phyloP scores from a whole-genome alignment of 129 eudicot genomes.

The Erigeron canadensis region DNA sequence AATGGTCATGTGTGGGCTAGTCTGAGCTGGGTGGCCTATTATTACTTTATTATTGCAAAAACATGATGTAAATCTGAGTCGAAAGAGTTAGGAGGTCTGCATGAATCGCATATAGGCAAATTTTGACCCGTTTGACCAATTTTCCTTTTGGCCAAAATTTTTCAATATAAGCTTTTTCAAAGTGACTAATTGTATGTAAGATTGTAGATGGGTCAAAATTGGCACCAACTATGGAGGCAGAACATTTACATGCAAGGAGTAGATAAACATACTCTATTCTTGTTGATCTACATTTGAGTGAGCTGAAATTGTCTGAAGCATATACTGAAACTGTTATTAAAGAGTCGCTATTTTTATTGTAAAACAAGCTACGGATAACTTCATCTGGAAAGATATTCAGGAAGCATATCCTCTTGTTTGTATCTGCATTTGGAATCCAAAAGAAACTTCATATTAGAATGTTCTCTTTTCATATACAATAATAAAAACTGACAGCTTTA shows the following conservation, averaged over 20 bases:
- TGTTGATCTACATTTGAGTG: constrained; percentile 87
- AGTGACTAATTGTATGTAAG: too few species aligned
- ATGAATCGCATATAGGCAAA: too few species aligned
- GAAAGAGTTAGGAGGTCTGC: too few species aligned
- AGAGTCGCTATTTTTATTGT: constrained; percentile 78
- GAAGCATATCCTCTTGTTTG: constrained; percentile 73
- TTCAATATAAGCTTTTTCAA: too few species aligned
- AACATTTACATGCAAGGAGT: constrained; percentile 21
- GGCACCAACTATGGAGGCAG: too few species aligned
- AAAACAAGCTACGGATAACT: constrained; percentile 84
- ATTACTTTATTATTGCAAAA: too few species aligned
- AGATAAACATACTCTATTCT: constrained; percentile 61
- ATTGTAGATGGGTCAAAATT: too few species aligned
- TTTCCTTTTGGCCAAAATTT: too few species aligned
- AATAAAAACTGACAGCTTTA: background rate
- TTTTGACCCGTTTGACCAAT: too few species aligned
- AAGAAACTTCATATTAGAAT: background rate
- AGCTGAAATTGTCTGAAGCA: constrained; percentile 78
- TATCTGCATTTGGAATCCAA: constrained; percentile 50
- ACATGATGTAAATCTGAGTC: too few species aligned
- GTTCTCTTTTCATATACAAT: background rate
- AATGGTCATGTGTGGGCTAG: too few species aligned
- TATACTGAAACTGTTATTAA: constrained; percentile 83
- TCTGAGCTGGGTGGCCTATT: too few species aligned
- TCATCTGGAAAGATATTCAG: constrained; percentile 74